These are phyloP conservation scores for Aurantiochytrium sp. DNA, from an alignment of 108 stramenopile species.

Conservation along the genomic window DNA sequence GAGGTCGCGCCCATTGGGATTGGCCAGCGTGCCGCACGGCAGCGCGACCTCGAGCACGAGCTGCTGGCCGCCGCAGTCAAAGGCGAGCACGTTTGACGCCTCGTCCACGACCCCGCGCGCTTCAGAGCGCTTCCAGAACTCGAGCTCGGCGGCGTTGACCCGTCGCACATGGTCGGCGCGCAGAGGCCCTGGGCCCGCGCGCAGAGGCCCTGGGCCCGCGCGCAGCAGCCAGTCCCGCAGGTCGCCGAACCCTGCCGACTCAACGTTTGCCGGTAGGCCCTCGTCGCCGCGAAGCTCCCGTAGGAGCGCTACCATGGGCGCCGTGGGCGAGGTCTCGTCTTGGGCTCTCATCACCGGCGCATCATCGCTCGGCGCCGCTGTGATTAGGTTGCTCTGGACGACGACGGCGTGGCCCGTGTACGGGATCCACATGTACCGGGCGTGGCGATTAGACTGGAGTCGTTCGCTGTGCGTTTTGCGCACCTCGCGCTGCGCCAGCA, in stretches of 20 bases:
- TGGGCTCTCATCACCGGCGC: not conserved
- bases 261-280: slow-evolving; percentile 41
- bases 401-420: slow-evolving; percentile 89
- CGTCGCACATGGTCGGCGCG: slow-evolving; percentile 79
- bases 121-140: slow-evolving; percentile 81
- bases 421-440: slow-evolving; percentile 99
- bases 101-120: slow-evolving; percentile 54
- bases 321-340: not conserved
- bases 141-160: slow-evolving; percentile 88
- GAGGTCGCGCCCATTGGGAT: slow-evolving; percentile 67
- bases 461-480: slow-evolving; percentile 53
- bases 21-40: slow-evolving; percentile 70
- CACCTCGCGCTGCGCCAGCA: slow-evolving; percentile 73
- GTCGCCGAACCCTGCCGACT: slow-evolving; percentile 82
- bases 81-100: slow-evolving; percentile 66
- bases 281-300: slow-evolving; percentile 47
- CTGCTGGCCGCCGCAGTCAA: slow-evolving; percentile 98
- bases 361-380: not conserved
- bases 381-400: slow-evolving; percentile 80
- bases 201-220: slow-evolving; percentile 64
- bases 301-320: slow-evolving; percentile 65
- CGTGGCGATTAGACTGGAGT: slow-evolving; percentile 72
- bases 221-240: slow-evolving; percentile 85
- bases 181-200: slow-evolving; percentile 64
- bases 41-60: slow-evolving; percentile 94